These are phyloP conservation scores for Amaranthus cruentus DNA, from an alignment of 148 eudicot genomes.

Conservation along the genomic window DNA sequence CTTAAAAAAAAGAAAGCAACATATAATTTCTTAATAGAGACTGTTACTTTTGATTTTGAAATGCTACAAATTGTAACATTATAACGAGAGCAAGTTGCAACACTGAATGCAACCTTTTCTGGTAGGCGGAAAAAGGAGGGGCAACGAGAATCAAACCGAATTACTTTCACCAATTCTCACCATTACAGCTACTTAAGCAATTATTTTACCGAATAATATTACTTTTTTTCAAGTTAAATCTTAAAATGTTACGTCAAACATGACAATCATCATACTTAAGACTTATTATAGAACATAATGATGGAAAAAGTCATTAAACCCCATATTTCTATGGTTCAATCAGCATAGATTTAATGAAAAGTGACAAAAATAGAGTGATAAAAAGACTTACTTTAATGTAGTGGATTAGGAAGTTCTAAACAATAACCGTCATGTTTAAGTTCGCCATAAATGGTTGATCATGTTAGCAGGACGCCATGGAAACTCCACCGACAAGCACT, in stretches of 20 bases:
- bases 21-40: too few species aligned
- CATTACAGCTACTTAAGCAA: too few species aligned
- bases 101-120: too few species aligned
- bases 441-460: neutral
- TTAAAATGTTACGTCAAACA: neutral
- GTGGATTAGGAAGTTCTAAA: neutral
- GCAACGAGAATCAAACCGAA: too few species aligned
- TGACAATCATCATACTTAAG: neutral
- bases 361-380: neutral
- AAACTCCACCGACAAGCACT: constrained; percentile 21
- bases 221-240: neutral
- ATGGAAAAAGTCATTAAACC: constrained; percentile 3
- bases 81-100: too few species aligned
- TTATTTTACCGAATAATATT: too few species aligned
- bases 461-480: neutral
- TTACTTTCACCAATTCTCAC: too few species aligned
- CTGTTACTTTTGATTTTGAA: too few species aligned
- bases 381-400: neutral
- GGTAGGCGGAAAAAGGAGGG: too few species aligned
- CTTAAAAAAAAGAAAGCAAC: too few species aligned
- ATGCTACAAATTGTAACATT: too few species aligned
- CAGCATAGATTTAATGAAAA: neutral
- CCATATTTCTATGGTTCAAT: neutral
- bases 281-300: constrained; percentile 1
- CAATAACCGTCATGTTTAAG: neutral